Base-by-base conservation (phyloP, 495 filamentous ascomycete genomes). In the Aspergillus funiculosus region DNA sequence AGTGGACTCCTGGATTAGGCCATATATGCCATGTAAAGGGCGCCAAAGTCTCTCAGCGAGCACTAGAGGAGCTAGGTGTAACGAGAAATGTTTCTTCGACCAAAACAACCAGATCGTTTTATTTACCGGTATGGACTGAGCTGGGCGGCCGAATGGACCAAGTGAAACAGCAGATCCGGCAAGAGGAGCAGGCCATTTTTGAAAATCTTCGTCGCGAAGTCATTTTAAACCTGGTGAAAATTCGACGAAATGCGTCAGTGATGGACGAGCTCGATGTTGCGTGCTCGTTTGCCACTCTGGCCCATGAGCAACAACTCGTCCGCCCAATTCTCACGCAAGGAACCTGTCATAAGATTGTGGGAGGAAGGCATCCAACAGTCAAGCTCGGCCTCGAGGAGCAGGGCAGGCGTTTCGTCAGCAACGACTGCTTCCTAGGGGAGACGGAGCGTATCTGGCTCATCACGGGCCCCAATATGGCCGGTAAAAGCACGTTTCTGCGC, bases 381-480 rank as follows among this genome's bases (percentile, higher is more conserved):
- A 89, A 91, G 62, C 71, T 79, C 15, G 86, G 87, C 0, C 73
- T 98, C 0, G 73, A 78, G 46, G 81, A 86, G 41, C 80, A 89
- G 58, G 92, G 92, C 2, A 78, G 87, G 22, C 79, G 69, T 2
- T 98, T 98, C 56, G 82, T 86, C 21, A 75, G 80, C 39, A 98
- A 98, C 45, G 87, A 95, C 64, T 94, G 89, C 69, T 74, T 85
- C 31, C 64, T 96, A 11, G 85, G 83, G 14, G 74, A 71, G 18
- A 55, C 69, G 28, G 85, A 91, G 52, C 71, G 77, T 3, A 75
- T 89, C 30, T 91, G 87, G 84, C 76, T 98, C 19, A 86, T 98
- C 51, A 96, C 91, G 1, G 92, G 92, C 0, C 92, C 94, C n/a
- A 98, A 98, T 69, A 98, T 98, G 92, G 94, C 83, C 5, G 92